phyloP scores from a whole-genome alignment of 2,329 filamentous ascomycete species.

The Colletotrichum sp. region DNA sequence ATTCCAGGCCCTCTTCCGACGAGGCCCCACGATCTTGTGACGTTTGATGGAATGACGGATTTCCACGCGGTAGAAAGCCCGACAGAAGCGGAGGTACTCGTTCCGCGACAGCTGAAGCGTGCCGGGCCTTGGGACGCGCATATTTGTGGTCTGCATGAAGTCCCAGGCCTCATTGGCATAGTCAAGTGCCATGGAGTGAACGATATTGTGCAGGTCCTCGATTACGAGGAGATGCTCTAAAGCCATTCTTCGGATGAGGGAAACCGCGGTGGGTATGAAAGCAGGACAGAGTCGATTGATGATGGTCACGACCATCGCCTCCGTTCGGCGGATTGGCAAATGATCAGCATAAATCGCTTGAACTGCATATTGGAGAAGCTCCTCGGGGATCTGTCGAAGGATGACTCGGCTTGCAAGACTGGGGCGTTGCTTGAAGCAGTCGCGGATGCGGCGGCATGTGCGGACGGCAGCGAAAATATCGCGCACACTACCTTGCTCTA shows the following conservation, averaged over 20 bases:
- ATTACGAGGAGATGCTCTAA: fast-evolving
- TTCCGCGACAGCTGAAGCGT: not conserved
- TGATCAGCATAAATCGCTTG: fast-evolving
- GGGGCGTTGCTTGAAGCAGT: not conserved
- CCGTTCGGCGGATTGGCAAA: not conserved
- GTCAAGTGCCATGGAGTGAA: not conserved
- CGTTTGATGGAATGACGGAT: fast-evolving
- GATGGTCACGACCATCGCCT: fast-evolving
- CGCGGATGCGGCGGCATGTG: fast-evolving
- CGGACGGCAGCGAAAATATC: fast-evolving
- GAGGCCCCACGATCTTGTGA: fast-evolving
- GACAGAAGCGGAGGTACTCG: not conserved
- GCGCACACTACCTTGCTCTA: not conserved
- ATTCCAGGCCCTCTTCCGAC: not conserved
- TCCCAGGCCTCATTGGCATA: not conserved
- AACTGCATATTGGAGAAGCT: fast-evolving
- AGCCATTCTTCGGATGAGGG: not conserved
- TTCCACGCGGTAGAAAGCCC: not conserved
- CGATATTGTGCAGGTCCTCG: not conserved
- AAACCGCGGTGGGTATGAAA: fast-evolving
- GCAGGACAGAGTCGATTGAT: fast-evolving
- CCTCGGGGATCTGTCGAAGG: fast-evolving
- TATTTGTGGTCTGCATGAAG: not conserved
- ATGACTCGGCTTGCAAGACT: not conserved
- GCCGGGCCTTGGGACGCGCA: fast-evolving